A percentile compares a stretch with the other conserved stretches of the same genome.
phyloP scores from a whole-genome alignment of 768 basidiomycete genomes.

The Mycena crocata region DNA sequence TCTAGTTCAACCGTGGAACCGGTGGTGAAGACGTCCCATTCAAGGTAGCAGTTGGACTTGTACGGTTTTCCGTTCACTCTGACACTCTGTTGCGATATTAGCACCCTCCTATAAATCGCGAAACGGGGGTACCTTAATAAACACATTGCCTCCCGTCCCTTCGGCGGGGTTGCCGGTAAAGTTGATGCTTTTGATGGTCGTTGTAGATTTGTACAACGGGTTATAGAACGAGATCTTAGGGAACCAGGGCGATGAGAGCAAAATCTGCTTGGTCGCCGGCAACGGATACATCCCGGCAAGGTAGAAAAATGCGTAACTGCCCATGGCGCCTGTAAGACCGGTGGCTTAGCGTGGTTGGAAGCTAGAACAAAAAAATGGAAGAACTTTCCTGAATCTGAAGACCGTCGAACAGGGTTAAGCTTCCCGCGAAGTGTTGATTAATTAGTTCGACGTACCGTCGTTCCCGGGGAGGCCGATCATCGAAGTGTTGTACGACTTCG shows the following conservation, averaged over 20 bases:
- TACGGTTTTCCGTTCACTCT: constrained; percentile 66
- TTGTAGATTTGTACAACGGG: constrained; percentile 66
- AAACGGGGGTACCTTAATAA: constrained; percentile 57
- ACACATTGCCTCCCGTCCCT: constrained; percentile 66
- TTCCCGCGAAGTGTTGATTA: constrained; percentile 18
- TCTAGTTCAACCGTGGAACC: constrained; percentile 67
- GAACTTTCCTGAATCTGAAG: constrained; percentile 41
- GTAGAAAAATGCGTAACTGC: constrained; percentile 68
- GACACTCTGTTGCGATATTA: constrained; percentile 56
- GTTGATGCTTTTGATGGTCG: constrained; percentile 61
- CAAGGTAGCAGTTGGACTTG: constrained; percentile 73
- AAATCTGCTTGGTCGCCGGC: constrained; percentile 68
- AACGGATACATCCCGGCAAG: constrained; percentile 72
- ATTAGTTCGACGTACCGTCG: constrained; percentile 57
- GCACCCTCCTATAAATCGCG: background rate
- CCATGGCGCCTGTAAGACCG: constrained; percentile 65
- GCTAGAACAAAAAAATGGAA: constrained; percentile 30
- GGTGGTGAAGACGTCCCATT: constrained; percentile 70
- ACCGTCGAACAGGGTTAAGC: constrained; percentile 6
- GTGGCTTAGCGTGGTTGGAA: background rate
- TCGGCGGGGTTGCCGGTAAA: constrained; percentile 64
- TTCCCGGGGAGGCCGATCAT: constrained; percentile 71
- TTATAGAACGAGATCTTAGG: constrained; percentile 70
- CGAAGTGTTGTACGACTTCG: constrained; percentile 67
- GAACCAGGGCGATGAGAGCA: constrained; percentile 74